Evolutionary conservation across 352 stramenopile species (phyloP), one percentile per base, ranked within the genome.

Genomic region (Phytophthora fragariaefolia): DNA sequence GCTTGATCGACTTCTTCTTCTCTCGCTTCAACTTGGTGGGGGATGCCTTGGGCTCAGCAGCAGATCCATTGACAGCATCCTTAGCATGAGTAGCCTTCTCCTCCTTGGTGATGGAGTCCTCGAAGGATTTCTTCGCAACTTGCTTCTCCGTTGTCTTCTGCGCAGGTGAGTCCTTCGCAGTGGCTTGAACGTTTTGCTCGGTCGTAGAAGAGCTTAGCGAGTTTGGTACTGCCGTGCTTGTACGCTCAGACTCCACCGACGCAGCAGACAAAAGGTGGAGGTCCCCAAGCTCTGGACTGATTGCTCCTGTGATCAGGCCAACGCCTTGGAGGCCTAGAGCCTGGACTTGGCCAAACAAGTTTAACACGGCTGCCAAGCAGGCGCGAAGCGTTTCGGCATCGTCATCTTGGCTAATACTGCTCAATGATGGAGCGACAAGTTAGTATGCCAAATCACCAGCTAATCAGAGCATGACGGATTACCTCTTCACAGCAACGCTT

Each of bases 321-420:
- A 60, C 24, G 34, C 71, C 66, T 22, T 73, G 51, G 18, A 65
- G 26, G 48, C 66, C 49, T 48, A 79, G 56, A 46, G 52, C 66
- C 66, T 79, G 66, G 4, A 79, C 24, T 52, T 75, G 56, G 24
- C 42, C 34, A 26, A 79, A 76, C 27, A 79, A n/a, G 8, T 59
- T 53, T 30, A 75, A 62, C 22, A 58, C 66, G 54, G 57, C 47
- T 22, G 62, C 56, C 22, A 79, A 45, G 54, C 58, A 53, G 22
- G 48, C 42, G 27, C 62, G 66, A 22, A 73, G 26, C 22, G 36
- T 34, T 7, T 72, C 52, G 17, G 36, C 45, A 50, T 76, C 60
- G 5, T 72, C 60, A 3, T 34, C 48, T 63, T 55, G 40, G 20
- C 34, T 42, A 18, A 66, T 53, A 38, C 62, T 79, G 32, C 18